A percentile compares a stretch with the other conserved stretches of the same genome.
phyloP scores from a whole-genome alignment of 495 filamentous ascomycete genomes.

The Tuber magnatum region DNA sequence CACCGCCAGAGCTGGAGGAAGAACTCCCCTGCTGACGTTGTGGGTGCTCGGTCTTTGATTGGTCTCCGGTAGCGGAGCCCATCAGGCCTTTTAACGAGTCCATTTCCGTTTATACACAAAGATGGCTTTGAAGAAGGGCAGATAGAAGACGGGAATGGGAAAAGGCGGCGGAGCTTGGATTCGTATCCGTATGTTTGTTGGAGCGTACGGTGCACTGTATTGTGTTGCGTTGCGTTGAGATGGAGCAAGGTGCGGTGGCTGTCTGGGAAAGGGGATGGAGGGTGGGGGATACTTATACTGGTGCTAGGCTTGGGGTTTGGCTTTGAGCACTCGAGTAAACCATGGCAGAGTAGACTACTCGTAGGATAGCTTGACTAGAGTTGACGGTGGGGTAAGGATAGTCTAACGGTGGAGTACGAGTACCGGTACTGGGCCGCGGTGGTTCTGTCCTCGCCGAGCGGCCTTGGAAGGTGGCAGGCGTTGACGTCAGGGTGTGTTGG shows the following conservation, averaged over 20 bases:
- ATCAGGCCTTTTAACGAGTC: background rate
- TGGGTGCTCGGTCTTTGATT: background rate
- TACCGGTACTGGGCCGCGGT: too few species aligned
- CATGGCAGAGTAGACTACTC: background rate
- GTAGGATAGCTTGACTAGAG: too few species aligned
- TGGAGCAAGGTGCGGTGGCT: background rate
- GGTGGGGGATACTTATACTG: background rate
- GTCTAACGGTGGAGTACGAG: background rate
- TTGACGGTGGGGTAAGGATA: background rate
- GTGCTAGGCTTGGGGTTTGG: background rate
- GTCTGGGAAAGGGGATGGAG: background rate
- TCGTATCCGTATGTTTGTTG: background rate
- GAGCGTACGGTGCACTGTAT: background rate
- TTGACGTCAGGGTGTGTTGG: background rate
- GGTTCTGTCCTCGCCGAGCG: background rate
- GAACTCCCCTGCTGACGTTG: conserved; percentile 1
- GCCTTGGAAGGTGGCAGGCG: background rate
- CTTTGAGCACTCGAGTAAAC: background rate
- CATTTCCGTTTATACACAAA: background rate
- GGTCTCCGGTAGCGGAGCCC: background rate
- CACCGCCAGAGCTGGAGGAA: conserved; percentile 41
- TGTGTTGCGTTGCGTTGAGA: background rate
- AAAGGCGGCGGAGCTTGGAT: background rate
- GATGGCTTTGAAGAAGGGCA: conserved; percentile 2
- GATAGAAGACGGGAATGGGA: background rate